Conservation (phyloP, 1,284 basidiomycete genomes). For the Wallemia hederae region DNA sequence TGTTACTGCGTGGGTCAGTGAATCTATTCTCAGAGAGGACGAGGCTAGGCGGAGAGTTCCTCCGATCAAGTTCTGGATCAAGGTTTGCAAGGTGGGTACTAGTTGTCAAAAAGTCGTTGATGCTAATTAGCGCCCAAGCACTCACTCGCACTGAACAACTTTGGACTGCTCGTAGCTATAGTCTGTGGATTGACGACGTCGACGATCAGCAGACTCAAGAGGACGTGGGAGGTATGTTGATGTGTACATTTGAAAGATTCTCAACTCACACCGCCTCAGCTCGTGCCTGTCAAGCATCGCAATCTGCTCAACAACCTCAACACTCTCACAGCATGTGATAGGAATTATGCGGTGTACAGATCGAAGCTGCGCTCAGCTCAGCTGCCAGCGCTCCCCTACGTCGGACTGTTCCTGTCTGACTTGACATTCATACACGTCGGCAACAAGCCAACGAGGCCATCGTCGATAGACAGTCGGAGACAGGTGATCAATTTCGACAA, state of each 20-base stretch:
- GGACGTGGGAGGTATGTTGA: slow-evolving; percentile 47
- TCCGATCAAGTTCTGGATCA: slow-evolving; percentile 71
- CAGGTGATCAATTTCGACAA: slow-evolving; percentile 86
- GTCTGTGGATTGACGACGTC: slow-evolving; percentile 83
- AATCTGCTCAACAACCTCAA: slow-evolving; percentile 48
- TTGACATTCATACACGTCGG: slow-evolving; percentile 88
- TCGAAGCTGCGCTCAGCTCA: slow-evolving; percentile 29
- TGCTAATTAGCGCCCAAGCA: slow-evolving; percentile 26
- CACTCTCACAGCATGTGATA: slow-evolving; percentile 55
- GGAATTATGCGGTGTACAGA: slow-evolving; percentile 82
- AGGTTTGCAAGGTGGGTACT: slow-evolving; percentile 55
- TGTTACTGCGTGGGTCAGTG: slow-evolving; percentile 85
- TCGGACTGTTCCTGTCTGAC: slow-evolving; percentile 62
- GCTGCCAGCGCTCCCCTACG: slow-evolving; percentile 69
- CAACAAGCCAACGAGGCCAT: slow-evolving; percentile 58
- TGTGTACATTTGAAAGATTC: not conserved
- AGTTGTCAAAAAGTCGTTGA: slow-evolving; percentile 5
- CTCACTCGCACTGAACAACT: slow-evolving; percentile 71
- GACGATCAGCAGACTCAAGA: slow-evolving; percentile 66
- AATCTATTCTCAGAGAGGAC: slow-evolving; percentile 53
- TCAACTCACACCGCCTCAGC: not conserved
- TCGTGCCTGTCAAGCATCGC: slow-evolving; percentile 52
- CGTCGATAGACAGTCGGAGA: slow-evolving; percentile 34
- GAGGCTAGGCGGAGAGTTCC: slow-evolving; percentile 57
- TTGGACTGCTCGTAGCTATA: slow-evolving; percentile 82